These are phyloP conservation scores for Podaxis rugospora DNA, from an alignment of 768 basidiomycete species.

Conservation along the genomic window DNA sequence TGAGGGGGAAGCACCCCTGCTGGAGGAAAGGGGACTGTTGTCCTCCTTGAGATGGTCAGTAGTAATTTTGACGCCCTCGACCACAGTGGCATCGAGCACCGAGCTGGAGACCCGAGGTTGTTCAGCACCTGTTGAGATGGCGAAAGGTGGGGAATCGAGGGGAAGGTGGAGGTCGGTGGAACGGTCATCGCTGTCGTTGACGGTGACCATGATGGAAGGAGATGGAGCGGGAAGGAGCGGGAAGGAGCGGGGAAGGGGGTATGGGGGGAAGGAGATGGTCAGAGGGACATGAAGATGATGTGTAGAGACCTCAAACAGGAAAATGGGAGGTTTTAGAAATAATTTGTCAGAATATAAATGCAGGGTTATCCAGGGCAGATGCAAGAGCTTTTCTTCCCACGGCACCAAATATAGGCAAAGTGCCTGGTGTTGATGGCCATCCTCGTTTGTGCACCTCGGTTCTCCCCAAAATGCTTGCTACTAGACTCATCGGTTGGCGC, in stretches of 20 bases:
- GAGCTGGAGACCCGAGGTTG: slow-evolving; percentile 21
- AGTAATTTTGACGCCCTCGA: slow-evolving; percentile 24
- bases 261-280: neutral
- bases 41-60: slow-evolving; percentile 21
- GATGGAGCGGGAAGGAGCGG: neutral
- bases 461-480: slow-evolving; percentile 7
- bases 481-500: slow-evolving; percentile 18
- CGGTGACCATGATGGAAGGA: slow-evolving; percentile 4
- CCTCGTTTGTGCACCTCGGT: neutral
- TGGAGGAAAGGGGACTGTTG: slow-evolving; percentile 20
- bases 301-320: neutral
- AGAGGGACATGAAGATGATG: slow-evolving; percentile 6
- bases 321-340: neutral
- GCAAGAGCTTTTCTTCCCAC: neutral
- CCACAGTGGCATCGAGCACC: slow-evolving; percentile 16
- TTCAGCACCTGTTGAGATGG: slow-evolving; percentile 17
- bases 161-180: slow-evolving; percentile 34
- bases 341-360: slow-evolving; percentile 4
- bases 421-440: too few species aligned
- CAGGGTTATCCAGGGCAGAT: neutral
- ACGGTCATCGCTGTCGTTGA: slow-evolving; percentile 24
- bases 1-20: slow-evolving; percentile 32
- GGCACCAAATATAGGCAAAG: slow-evolving; percentile 3
- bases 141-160: slow-evolving; percentile 26
- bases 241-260: neutral